Evolutionary conservation across 140 eudicot genomes (phyloP), one percentile per base, ranked within the genome.

Genomic region (Stevia rebaudiana): DNA sequence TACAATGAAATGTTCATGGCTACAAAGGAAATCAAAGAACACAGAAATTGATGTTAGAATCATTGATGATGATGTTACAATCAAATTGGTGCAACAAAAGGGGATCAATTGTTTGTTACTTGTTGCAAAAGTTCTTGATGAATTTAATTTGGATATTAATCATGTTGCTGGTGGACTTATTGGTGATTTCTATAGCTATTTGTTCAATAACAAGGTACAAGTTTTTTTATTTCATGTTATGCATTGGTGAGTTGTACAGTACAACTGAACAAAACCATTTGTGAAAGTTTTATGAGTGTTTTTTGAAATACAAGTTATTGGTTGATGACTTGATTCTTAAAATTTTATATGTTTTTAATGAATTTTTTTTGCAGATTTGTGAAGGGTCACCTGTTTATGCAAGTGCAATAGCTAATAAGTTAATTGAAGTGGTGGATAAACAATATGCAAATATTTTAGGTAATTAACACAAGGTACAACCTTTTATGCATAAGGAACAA

Each of bases 361-460:
- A 61, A 70, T 61, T 36, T 60, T 49, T 72, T 60, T 49, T 72
- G 82, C 94, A 92, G 99, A 92, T 88, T 51, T 78, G 69, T 85
- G 99, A 92, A 83, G 99, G 99, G 73, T 92, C 95, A 36, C 81
- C 84, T 37, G 97, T 92, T 61, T 92, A 88, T 85, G 99, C 99
- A 63, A 85, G 88, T 81, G 99, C 94, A 58, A 76, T 92, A 67
- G 99, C 99, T 53, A 85, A 85, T 86, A 92, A 82, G 86, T 74
- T 92, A 47, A 88, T 92, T 72, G 97, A 88, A 61, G 94, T 86
- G 71, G 89, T 92, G 84, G 97, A 92, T 74, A 83, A 72, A 69
- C 94, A 92, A 49, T 83, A 85, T 71, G 94, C 90, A 72, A 83
- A 79, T 19, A 56, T 66, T 61, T 68, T 63, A 71, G 70, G 74